Evolutionary conservation across 225 moss, liverwort and hornwort species (phyloP), one percentile per base, ranked within the genome.

Genomic region (Polytrichum commune): DNA sequence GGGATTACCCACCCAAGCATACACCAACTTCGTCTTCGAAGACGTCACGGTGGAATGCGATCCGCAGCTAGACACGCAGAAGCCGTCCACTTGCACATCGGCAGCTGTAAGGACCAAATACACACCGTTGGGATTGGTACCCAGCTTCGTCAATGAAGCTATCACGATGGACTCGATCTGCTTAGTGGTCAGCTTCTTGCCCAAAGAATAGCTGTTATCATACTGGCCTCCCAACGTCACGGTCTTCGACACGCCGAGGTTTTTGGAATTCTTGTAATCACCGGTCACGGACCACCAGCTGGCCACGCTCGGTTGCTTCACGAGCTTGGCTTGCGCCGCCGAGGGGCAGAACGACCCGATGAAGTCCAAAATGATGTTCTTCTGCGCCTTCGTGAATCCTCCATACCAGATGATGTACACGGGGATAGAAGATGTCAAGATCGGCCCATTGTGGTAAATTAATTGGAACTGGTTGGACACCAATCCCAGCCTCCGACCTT

Each of bases 1-100:
- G 3, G 88, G 76, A 55, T 88, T 81, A 0, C 88, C 85, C 3
- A 85, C 85, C 88, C 88, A 88, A 19, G 74, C 82, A 29, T 80
- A 85, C 1, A 85, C 78, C 26, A 88, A 54, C 8, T 69, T 29
- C 72, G 78, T 75, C 24, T 79, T 79, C 0, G 76, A 61, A 0
- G 78, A 74, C 1, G 80, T 75, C 0, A 77, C 64, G 0, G 86
- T 77, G 3, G 80, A 75, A 65, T 88, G 88, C 0, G 88, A 77
- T 3, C 88, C 88, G n/a, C 88, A 88, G 19, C 71, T 75, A 3
- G 80, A 76, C 69, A 68, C 69, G 28, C 88, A 88, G 65, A 88
- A 88, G 0, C 78, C 85, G 54, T 83, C 80, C 60, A 88, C 88
- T 8, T 27, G 55, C 5, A 88, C 88, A 28, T 88, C 80, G 1